Base-by-base conservation (phyloP, 2,329 filamentous ascomycete genomes). In the Dothideomycetes sp. region DNA sequence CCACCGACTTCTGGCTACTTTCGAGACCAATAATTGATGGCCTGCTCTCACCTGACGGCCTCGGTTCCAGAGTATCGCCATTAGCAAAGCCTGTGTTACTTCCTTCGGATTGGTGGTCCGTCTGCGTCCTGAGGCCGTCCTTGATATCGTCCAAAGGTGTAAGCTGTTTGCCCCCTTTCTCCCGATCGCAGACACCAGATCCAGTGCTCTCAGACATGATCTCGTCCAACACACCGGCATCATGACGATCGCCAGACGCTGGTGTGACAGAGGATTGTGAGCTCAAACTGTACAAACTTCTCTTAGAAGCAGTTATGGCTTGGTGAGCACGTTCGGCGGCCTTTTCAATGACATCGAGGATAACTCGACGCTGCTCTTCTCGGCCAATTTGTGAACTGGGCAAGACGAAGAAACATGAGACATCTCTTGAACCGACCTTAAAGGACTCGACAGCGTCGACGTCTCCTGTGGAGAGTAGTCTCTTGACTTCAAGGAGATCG, bases 321-420 rank as follows among this genome's bases (percentile, higher is more conserved):
- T 54, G 50, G 7, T 54, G 47, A 29, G 88, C 82, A 23, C 72
- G 78, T 54, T 70, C 78, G 15, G 83, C 76, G 34, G 87, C 81
- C 33, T 78, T 80, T 48, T 93, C 80, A 35, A 95, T 84, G 24
- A 91, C 73, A 49, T 70, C 73, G 27, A 87, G 63, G 7, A 95
- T 74, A 25, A 74, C 73, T 33, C 79, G 69, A 29, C 77, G 78
- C 57, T 94, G 85, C 46, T 75, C 69, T 20, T 80, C 70, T 24
- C 88, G 76, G 3, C 89, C 89, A 49, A 94, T 83, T 70, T 93
- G 86, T 44, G 72, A 70, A 1, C 78, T 75, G 0, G 89, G 89
- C 15, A 95, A 71, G 50, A 87, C 82, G 62, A 95, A 95, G 56
- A 93, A 91, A 4, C 87, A 93, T 1, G 86, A 94, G 0, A 94